A percentile compares a stretch with the other conserved stretches of the same genome.
These are phyloP conservation scores for Mimosa bimucronata DNA, from an alignment of 306 rosid genomes.

Conservation along the genomic window DNA sequence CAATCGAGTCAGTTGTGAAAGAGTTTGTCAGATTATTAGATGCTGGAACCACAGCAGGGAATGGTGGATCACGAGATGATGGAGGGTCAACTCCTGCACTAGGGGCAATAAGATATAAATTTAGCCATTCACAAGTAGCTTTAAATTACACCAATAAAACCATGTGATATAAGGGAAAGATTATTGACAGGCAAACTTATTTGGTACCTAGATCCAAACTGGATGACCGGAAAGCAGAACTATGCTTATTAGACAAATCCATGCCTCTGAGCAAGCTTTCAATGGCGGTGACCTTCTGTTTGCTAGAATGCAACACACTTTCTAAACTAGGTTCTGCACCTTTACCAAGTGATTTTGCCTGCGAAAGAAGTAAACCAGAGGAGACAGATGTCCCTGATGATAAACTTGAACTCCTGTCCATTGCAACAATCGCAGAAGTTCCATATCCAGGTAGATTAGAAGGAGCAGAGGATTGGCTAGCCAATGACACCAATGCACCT, in stretches of 20 bases:
- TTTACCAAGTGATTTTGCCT: constrained; percentile 72
- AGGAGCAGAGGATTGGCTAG: constrained; percentile 67
- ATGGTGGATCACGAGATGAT: constrained; percentile 99
- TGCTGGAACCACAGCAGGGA: constrained; percentile 86
- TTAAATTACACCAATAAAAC: constrained; percentile 31
- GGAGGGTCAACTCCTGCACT: constrained; percentile 99
- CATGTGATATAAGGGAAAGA: constrained; percentile 27
- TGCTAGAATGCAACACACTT: constrained; percentile 93
- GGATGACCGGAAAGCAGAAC: constrained; percentile 73
- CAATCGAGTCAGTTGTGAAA: constrained; percentile 61
- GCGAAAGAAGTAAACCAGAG: constrained; percentile 74
- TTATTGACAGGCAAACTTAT: constrained; percentile 44
- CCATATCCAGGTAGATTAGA: constrained; percentile 91
- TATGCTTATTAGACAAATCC: constrained; percentile 84
- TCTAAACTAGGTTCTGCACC: constrained; percentile 90
- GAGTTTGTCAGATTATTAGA: constrained; percentile 70
- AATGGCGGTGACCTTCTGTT: constrained; percentile 96
- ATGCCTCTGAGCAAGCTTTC: constrained; percentile 99
- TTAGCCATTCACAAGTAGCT: constrained; percentile 71
- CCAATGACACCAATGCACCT: constrained; percentile 57
- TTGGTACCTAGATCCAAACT: constrained; percentile 98
- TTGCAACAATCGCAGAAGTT: constrained; percentile 99
- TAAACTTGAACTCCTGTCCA: constrained; percentile 91
- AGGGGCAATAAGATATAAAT: constrained; percentile 78
- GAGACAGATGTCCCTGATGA: constrained; percentile 79